These are phyloP conservation scores for Aquilaria sinensis DNA, from an alignment of 345 rosid species.

Conservation along the genomic window DNA sequence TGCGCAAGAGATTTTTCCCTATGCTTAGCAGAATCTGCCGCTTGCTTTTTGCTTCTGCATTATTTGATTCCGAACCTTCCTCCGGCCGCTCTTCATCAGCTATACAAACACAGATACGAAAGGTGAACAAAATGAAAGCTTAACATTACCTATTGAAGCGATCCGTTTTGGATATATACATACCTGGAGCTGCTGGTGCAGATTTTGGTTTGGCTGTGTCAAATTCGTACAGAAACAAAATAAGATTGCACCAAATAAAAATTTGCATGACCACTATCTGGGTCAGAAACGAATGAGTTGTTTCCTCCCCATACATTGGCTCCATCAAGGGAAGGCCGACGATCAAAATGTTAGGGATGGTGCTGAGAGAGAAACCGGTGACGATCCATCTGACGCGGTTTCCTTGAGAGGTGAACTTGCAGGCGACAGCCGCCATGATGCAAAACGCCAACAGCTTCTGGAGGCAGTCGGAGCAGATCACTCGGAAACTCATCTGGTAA, in stretches of 20 bases:
- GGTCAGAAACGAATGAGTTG: constrained; percentile 38
- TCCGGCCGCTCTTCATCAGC: constrained; percentile 29
- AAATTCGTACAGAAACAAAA: constrained; percentile 73
- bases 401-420: constrained; percentile 42
- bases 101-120: background rate
- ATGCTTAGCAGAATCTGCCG: constrained; percentile 46
- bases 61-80: constrained; percentile 40
- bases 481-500: constrained; percentile 60
- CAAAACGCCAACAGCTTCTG: constrained; percentile 57
- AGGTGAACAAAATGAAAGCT: no score
- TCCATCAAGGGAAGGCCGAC: constrained; percentile 70
- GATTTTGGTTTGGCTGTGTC: constrained; percentile 39
- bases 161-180: no score
- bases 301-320: constrained; percentile 69
- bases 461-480: constrained; percentile 51
- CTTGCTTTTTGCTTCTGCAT: constrained; percentile 29
- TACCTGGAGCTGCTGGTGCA: constrained; percentile 46
- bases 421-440: constrained; percentile 25
- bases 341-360: constrained; percentile 84
- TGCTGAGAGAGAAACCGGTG: constrained; percentile 63
- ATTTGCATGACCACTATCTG: constrained; percentile 82
- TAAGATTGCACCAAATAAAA: constrained; percentile 71
- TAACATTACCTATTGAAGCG: no score
- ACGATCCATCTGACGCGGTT: constrained; percentile 47
- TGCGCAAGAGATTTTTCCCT: constrained; percentile 55